Percentiles rank a stretch among this genome's conserved stretches.
phyloP scores from a whole-genome alignment of 495 filamentous ascomycete genomes.

The Beverwykella pulmonaria region DNA sequence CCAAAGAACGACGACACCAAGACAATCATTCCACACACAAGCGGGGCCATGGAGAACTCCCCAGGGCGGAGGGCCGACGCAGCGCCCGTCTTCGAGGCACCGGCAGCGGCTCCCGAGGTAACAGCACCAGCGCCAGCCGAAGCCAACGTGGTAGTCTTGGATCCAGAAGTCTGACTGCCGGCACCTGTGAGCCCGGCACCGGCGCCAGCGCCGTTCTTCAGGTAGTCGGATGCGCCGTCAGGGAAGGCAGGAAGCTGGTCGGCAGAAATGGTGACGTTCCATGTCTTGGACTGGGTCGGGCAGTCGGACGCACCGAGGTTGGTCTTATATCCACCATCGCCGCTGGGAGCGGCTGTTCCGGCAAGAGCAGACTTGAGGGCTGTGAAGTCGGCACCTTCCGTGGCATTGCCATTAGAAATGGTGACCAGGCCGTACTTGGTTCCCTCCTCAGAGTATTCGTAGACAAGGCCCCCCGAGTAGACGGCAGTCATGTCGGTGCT shows the following conservation, averaged over 20 bases:
- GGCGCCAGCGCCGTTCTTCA: slow-evolving; percentile 72
- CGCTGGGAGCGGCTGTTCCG: slow-evolving; percentile 65
- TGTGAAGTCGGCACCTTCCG: slow-evolving; percentile 64
- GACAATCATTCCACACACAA: slow-evolving; percentile 40
- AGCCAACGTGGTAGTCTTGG: slow-evolving; percentile 62
- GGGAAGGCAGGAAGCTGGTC: slow-evolving; percentile 78
- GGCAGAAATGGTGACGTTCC: slow-evolving; percentile 65
- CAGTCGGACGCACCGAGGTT: slow-evolving; percentile 67
- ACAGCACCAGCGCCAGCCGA: slow-evolving; percentile 61
- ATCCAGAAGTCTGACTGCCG: slow-evolving; percentile 72
- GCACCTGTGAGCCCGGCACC: slow-evolving; percentile 70
- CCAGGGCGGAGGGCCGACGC: slow-evolving; percentile 43
- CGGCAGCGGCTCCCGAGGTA: slow-evolving; percentile 12
- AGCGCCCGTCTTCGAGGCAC: slow-evolving; percentile 37
- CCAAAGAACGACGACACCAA: slow-evolving; percentile 63
- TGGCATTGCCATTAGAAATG: slow-evolving; percentile 59
- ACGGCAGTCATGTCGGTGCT: slow-evolving; percentile 80
- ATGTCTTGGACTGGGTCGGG: slow-evolving; percentile 67
- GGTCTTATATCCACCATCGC: slow-evolving; percentile 75
- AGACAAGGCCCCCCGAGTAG: slow-evolving; percentile 94
- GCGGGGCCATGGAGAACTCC: slow-evolving; percentile 36
- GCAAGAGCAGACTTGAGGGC: slow-evolving; percentile 67
- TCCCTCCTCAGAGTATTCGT: slow-evolving; percentile 88
- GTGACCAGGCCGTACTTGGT: slow-evolving; percentile 78
- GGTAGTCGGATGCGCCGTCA: slow-evolving; percentile 63